Conservation (phyloP, 495 filamentous ascomycete species). For the Penicillium silybi region DNA sequence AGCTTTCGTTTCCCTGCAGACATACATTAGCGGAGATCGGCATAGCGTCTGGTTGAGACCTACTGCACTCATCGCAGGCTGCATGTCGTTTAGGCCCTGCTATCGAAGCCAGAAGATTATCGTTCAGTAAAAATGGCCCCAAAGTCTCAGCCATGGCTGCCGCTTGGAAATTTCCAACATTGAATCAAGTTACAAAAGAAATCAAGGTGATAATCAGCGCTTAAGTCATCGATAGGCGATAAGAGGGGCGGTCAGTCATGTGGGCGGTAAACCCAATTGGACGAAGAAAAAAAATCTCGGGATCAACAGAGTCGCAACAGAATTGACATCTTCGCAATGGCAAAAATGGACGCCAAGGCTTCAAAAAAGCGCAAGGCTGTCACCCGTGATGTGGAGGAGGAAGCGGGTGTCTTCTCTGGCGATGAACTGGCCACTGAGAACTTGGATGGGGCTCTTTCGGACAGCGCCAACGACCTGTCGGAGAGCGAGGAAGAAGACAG, state of each 20-base stretch:
- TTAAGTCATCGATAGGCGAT: constrained; percentile 23
- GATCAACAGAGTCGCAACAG: constrained; percentile 4
- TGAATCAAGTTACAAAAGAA: background rate
- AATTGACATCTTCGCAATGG: constrained; percentile 9
- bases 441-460: constrained; percentile 62
- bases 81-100: constrained; percentile 34
- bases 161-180: background rate
- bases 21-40: constrained; percentile 16
- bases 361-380: constrained; percentile 58
- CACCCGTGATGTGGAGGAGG: constrained; percentile 49
- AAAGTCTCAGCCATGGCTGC: constrained; percentile 1
- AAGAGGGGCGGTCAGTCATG: constrained; percentile 40
- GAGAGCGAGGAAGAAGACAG: constrained; percentile 41
- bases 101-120: background rate
- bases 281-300: constrained; percentile 34
- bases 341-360: constrained; percentile 36
- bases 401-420: constrained; percentile 53
- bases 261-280: constrained; percentile 37
- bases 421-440: constrained; percentile 62
- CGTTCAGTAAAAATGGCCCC: background rate
- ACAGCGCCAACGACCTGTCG: constrained; percentile 49
- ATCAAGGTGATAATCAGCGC: background rate
- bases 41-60: constrained; percentile 7
- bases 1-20: constrained; percentile 42
- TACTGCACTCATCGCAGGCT: constrained; percentile 44